Evolutionary conservation across 2,329 filamentous ascomycete genomes (phyloP).

Genomic region (Knufia petricola): DNA sequence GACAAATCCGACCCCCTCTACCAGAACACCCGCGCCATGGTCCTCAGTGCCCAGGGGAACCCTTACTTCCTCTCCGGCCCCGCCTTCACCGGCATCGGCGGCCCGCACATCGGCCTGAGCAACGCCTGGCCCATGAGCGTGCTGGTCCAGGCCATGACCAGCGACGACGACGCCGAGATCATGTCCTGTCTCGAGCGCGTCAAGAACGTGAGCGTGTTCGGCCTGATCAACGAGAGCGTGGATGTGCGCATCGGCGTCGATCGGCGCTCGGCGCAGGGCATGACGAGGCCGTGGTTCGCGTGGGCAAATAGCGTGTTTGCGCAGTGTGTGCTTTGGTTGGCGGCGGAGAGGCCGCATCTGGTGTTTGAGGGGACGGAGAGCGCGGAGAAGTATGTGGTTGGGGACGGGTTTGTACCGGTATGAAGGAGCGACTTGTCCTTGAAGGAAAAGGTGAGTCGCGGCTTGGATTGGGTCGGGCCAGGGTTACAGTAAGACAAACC

Average conservation of each 20-base stretch:
- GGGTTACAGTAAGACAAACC: too few species aligned
- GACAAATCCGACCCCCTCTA: slow-evolving; percentile 58
- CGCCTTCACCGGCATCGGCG: slow-evolving; percentile 80
- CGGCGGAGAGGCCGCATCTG: slow-evolving; percentile 76
- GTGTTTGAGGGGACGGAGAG: slow-evolving; percentile 60
- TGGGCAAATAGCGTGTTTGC: slow-evolving; percentile 98
- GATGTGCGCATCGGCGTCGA: slow-evolving; percentile 55
- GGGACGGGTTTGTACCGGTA: slow-evolving; percentile 14
- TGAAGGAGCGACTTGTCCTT: too few species aligned
- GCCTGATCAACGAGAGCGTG: slow-evolving; percentile 85
- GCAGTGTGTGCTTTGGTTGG: slow-evolving; percentile 80
- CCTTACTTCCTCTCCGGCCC: slow-evolving; percentile 76
- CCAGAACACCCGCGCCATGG: slow-evolving; percentile 76
- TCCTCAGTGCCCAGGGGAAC: slow-evolving; percentile 66
- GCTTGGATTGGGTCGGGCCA: too few species aligned
- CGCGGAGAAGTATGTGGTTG: slow-evolving; percentile 37
- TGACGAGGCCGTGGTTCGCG: slow-evolving; percentile 90
- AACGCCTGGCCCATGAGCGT: slow-evolving; percentile 98
- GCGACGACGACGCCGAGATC: slow-evolving; percentile 69
- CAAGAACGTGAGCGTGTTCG: slow-evolving; percentile 62
- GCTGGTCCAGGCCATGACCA: slow-evolving; percentile 83
- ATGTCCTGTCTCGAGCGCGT: slow-evolving; percentile 61
- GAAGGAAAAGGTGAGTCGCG: too few species aligned
- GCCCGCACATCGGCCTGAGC: slow-evolving; percentile 65
- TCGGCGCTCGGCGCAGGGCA: slow-evolving; percentile 40